Conservation (phyloP, 1,284 basidiomycete genomes). For the Fomitiporia mediterranea region DNA sequence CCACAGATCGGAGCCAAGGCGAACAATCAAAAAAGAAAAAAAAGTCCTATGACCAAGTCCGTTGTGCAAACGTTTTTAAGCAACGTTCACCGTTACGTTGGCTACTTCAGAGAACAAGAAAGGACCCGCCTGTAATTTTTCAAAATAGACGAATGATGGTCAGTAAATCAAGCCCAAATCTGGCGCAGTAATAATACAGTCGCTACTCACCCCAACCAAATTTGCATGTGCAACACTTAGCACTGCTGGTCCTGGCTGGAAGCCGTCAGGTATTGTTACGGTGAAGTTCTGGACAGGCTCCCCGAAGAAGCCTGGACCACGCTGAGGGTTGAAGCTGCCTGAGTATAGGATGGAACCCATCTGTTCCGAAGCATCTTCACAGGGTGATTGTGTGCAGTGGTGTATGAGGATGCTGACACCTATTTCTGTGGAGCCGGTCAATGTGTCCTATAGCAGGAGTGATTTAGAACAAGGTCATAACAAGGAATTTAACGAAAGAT, state of each 20-base stretch:
- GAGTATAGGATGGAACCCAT: conserved; percentile 44
- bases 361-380: conserved; percentile 29
- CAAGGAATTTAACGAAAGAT: background rate
- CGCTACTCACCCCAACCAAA: conserved; percentile 42
- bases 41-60: background rate
- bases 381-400: conserved; percentile 32
- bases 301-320: conserved; percentile 25
- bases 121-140: conserved; percentile 13
- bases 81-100: conserved; percentile 14
- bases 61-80: background rate
- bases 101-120: conserved; percentile 15
- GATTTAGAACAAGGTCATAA: background rate
- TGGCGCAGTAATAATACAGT: background rate
- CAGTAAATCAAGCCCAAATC: background rate
- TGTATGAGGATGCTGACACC: conserved; percentile 38
- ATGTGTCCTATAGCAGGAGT: conserved; percentile 31
- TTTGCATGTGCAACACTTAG: conserved; percentile 40
- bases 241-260: conserved; percentile 32
- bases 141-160: background rate
- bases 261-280: conserved; percentile 36
- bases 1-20: background rate
- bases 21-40: background rate
- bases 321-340: conserved; percentile 40
- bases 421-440: conserved; percentile 39
- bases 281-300: conserved; percentile 50